Base-by-base conservation (phyloP, 805 yeast species). In the Torulaspora delbrueckii region DNA sequence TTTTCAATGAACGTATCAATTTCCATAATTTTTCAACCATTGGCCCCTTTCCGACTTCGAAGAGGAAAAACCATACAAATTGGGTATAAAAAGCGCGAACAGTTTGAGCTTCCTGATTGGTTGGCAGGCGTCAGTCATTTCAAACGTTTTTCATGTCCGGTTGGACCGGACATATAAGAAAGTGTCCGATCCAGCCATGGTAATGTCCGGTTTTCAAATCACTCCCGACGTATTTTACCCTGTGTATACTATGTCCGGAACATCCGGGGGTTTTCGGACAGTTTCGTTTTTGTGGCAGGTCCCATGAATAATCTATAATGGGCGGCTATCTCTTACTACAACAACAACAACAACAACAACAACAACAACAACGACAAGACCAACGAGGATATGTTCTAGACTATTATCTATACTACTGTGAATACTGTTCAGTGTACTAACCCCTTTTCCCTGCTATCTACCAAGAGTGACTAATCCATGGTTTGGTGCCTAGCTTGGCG, bases 31-130 rank as follows among this genome's bases (percentile, higher is more conserved):
- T 40, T 40, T 40, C 43, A 32, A 40, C 36, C 22, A 8, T 22
- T 16, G 30, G 36, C 37, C 43, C 36, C 37, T 40, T 40, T 38
- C 42, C 34, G 23, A 31, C 34, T 18, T 31, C 34, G 34, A 31
- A 31, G 34, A 30, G 30, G n/a, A 26, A 26, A 30, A 31, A 16
- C 19, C 9, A 31, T 31, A 27, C 41, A 13, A 16, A 38, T 30
- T 30, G 18, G 26, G 37, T 30, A 32, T 39, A 39, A 39, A 39
- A 39, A 36, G 27, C 41, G 41, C 41, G 33, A 16, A 18, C 24
- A 4, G 34, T 31, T 31, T 14, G 34, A 13, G 34, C 34, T 5
- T 31, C 3, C 34, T 31, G 34, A 31, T 23, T 23, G 37, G 37
- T 25, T n/a, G 24, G 16, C 16, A 16, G 22, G 22, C 22, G 22